Base-by-base conservation (phyloP, 2,329 filamentous ascomycete species). In the Fusarium annulatum region DNA sequence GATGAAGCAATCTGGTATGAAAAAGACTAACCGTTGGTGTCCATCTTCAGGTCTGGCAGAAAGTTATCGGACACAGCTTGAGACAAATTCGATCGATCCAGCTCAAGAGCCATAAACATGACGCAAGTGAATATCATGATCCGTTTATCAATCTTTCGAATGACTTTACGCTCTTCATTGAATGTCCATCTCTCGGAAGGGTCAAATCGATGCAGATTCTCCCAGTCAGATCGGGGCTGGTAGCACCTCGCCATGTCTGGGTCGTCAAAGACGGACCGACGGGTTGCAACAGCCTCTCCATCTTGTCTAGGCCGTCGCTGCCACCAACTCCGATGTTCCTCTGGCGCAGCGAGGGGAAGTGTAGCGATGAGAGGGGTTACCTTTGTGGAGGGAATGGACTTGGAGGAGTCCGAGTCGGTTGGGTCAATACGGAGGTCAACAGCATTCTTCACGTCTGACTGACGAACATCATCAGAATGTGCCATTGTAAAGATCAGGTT, bases 51-150 rank as follows among this genome's bases (percentile, higher is more conserved):
- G 23, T 53, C 55, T 0, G 64, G 65, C 1, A 88, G 75, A 38
- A 88, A 85, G 58, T 86, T 85, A 70, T 88, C 86, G 0, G 86
- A 84, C 26, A 87, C 63, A 2, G 86, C 86, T 69, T 88, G 85
- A 3, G 74, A 56, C 21, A 88, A 26, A 26, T 59, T 59, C 14
- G 56, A 48, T 11, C 86, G 80, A 58, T 87, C 86, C 1, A 88
- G 80, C 67, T 89, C 86, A 34, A 89, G 82, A 23, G 78, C 80
- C 64, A 82, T 76, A 46, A 80, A 79, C 66, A 76, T 86, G 66
- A 87, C 74, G 41, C 86, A 86, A 2, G 82, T 79, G 81, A 84
- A 88, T 6, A 85, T 62, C 84, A 86, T 85, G 64, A 87, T 86
- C 16, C 82, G 75, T 9, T 48, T 45, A 39, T 63, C 64, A 30